A percentile compares a stretch with the other conserved stretches of the same genome.
Evolutionary conservation across 108 stramenopile genomes (phyloP).

Genomic region (Skeletonema potamos): DNA sequence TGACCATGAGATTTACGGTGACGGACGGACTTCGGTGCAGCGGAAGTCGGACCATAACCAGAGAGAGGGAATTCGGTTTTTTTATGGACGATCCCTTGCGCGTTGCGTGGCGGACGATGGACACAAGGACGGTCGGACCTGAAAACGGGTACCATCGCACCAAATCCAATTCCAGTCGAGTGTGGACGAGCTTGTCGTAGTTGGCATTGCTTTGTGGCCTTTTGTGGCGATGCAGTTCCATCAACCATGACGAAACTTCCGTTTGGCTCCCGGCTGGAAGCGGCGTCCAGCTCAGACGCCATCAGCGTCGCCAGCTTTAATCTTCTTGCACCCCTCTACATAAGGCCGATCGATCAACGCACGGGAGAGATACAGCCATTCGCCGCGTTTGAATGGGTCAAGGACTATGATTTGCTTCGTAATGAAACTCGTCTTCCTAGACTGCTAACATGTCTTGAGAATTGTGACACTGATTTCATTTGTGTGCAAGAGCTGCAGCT

Average conservation of each 20-base stretch:
- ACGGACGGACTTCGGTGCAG: background rate
- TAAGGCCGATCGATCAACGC: slow-evolving; percentile 51
- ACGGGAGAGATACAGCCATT: slow-evolving; percentile 52
- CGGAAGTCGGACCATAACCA: too few relatives aligned
- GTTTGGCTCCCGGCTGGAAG: background rate
- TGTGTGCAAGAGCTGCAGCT: slow-evolving; percentile 62
- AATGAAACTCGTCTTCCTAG: slow-evolving; percentile 35
- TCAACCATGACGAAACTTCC: background rate
- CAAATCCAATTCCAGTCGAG: too few relatives aligned
- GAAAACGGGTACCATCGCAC: too few relatives aligned
- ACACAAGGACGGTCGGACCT: too few relatives aligned
- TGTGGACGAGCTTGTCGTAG: too few relatives aligned
- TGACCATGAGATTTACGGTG: background rate
- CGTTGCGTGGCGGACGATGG: too few relatives aligned
- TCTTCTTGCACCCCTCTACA: slow-evolving; percentile 53
- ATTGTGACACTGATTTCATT: slow-evolving; percentile 47
- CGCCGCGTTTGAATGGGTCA: slow-evolving; percentile 61
- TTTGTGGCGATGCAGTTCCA: background rate
- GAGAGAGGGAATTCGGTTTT: too few relatives aligned
- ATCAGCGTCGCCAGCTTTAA: slow-evolving; percentile 56
- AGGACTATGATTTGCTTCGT: slow-evolving; percentile 29
- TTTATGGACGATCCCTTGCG: too few relatives aligned
- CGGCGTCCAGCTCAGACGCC: background rate
- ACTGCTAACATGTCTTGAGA: slow-evolving; percentile 17
- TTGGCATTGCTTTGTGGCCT: too few relatives aligned